Conservation (phyloP, 768 basidiomycete species). For the Lentinula sp. region DNA sequence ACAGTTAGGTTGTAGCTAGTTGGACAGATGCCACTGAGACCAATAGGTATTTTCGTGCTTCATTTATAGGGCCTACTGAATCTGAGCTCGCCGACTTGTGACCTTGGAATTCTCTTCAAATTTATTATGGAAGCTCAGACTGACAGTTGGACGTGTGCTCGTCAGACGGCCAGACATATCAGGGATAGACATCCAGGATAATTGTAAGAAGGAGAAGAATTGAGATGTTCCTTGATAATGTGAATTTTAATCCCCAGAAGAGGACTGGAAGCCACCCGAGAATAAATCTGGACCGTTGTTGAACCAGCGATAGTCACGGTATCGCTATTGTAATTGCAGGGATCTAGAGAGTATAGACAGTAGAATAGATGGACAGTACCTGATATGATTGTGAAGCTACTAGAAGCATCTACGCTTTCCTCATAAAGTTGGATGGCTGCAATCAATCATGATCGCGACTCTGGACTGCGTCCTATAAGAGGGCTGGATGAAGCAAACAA, state of each 20-base stretch:
- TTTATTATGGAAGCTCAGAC: too few species aligned
- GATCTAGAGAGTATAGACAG: not conserved
- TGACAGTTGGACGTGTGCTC: not conserved
- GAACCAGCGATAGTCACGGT: not conserved
- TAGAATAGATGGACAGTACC: not conserved
- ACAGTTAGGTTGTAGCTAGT: not conserved
- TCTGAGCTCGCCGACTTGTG: too few species aligned
- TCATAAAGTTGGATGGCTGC: too few species aligned
- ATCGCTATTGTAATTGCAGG: not conserved
- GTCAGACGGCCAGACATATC: not conserved
- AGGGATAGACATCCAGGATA: not conserved
- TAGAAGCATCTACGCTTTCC: not conserved
- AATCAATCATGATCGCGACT: too few species aligned
- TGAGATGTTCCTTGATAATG: not conserved
- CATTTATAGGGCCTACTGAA: not conserved
- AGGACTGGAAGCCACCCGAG: not conserved
- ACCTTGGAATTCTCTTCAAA: too few species aligned
- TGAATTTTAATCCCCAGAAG: not conserved
- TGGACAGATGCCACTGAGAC: not conserved
- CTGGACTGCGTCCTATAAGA: too few species aligned
- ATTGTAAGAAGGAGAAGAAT: not conserved
- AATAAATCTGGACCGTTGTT: not conserved
- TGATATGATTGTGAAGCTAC: not conserved
- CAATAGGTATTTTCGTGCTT: not conserved
- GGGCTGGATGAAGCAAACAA: too few species aligned